Percentiles rank a stretch among this genome's conserved stretches.
Conservation (phyloP, 345 rosid genomes). For the Moringa oleifera region DNA sequence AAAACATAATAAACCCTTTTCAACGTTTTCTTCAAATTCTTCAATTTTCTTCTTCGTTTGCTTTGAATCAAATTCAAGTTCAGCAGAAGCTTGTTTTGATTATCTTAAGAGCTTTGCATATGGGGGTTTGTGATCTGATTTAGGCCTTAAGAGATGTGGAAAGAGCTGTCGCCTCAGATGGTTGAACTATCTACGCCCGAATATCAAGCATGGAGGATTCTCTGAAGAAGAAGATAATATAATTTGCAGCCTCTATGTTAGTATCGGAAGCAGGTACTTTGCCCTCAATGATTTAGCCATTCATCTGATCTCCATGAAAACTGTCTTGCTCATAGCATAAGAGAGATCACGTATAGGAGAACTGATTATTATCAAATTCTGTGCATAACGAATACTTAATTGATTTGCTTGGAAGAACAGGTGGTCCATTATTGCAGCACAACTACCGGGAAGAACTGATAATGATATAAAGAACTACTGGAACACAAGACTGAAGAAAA, state of each 20-base stretch:
- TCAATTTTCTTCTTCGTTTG: neutral
- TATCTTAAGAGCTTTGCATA: too few species aligned
- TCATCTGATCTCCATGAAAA: too few species aligned
- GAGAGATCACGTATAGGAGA: too few species aligned
- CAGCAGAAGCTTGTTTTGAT: too few species aligned
- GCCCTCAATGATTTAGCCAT: too few species aligned
- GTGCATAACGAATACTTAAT: too few species aligned
- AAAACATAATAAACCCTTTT: too few species aligned
- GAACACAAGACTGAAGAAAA: slow-evolving; percentile 62
- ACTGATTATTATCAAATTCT: too few species aligned
- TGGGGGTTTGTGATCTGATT: too few species aligned
- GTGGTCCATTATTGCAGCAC: slow-evolving; percentile 64
- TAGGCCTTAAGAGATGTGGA: slow-evolving; percentile 66
- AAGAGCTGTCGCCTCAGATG: slow-evolving; percentile 71
- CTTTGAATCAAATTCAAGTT: too few species aligned
- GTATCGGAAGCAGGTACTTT: slow-evolving; percentile 60
- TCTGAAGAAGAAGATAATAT: slow-evolving; percentile 58
- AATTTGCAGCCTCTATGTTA: slow-evolving; percentile 48
- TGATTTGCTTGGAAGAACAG: slow-evolving; percentile 11
- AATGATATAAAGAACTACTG: slow-evolving; percentile 65
- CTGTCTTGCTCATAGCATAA: too few species aligned
- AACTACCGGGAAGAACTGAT: slow-evolving; percentile 60
- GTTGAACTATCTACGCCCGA: slow-evolving; percentile 64
- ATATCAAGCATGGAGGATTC: slow-evolving; percentile 63
- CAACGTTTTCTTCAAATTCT: neutral